Evolutionary conservation across 805 yeast genomes (phyloP), one percentile per base, ranked within the genome.

Genomic region (Lipomyces sp.): DNA sequence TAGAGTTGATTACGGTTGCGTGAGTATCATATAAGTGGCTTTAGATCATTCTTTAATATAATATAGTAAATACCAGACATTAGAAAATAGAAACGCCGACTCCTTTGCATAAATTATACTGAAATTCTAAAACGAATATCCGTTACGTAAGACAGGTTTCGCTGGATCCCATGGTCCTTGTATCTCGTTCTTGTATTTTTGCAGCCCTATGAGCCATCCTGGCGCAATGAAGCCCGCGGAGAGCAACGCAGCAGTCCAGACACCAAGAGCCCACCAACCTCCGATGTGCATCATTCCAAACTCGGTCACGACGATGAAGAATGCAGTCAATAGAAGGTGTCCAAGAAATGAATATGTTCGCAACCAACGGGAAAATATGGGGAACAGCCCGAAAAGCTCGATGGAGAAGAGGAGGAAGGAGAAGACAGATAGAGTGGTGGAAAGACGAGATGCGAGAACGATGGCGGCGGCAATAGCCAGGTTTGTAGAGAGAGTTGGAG

Each of bases 81-180:
- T 28, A 39, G 4, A 34, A 13, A 34, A 13, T 10, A 26, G 23
- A 43, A 43, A 23, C 2, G 23, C 19, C 18, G 43, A 11, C 24
- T 13, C 8, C 18, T 8, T 6, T 18, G 26, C 28, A 26, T 23
- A 19, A 28, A 14, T 4, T 43, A n/a, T n/a, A n/a, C n/a, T n/a
- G n/a, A n/a, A n/a, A n/a, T n/a, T n/a, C n/a, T 29, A 14, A 32
- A 16, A 11, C 35, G 29, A 6, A 10, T 38, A 51, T 23, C 56
- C 39, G 16, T 28, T 52, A 5, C 61, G 47, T 23, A 81, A 69
- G 7, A 79, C 71, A 1, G 95, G 95, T 63, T 78, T 81, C 4
- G 95, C 95, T 1, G 84, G 80, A 65, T 87, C 96, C 96, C 96
- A 87, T 0, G 96, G 96, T 0, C 96, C 96, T 65, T 85, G 90